Evolutionary conservation across 2,329 filamentous ascomycete genomes (phyloP).

Genomic region (Lasiodiplodia theobromae): DNA sequence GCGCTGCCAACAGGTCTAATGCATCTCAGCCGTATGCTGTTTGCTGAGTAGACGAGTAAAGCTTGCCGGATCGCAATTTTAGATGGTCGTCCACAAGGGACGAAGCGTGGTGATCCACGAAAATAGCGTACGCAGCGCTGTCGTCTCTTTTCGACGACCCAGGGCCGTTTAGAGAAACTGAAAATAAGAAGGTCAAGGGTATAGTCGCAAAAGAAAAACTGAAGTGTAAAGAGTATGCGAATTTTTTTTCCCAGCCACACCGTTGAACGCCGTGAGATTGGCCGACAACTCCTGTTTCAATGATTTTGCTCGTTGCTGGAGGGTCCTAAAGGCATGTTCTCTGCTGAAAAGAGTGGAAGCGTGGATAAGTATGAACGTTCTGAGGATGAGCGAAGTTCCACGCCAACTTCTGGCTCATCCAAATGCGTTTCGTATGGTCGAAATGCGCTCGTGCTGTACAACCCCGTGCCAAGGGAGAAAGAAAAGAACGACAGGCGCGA

Average conservation of each 20-base stretch:
- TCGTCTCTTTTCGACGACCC: neutral
- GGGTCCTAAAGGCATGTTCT: neutral
- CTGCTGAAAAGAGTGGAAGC: conserved; percentile 3
- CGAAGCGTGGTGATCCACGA: neutral
- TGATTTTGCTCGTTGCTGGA: neutral
- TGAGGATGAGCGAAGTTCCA: conserved; percentile 12
- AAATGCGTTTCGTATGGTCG: conserved; percentile 7
- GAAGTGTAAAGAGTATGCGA: conserved; percentile 11
- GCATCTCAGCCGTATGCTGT: neutral
- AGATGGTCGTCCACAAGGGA: neutral
- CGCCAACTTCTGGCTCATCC: conserved; percentile 14
- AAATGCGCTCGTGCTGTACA: conserved; percentile 14
- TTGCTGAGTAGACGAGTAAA: neutral
- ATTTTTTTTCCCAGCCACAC: conserved; percentile 22
- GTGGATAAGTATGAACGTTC: neutral
- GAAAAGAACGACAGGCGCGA: conserved; percentile 5
- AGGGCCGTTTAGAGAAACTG: neutral
- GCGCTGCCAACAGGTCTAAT: neutral
- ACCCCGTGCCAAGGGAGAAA: neutral
- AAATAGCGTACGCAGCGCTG: conserved; percentile 5
- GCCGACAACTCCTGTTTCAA: conserved; percentile 20
- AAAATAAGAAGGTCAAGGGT: neutral
- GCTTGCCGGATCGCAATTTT: neutral
- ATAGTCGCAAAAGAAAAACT: conserved; percentile 1
- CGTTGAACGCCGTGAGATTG: conserved; percentile 17